phyloP scores from a whole-genome alignment of 2,329 filamentous ascomycete species.

The Diaporthe aspalathi region DNA sequence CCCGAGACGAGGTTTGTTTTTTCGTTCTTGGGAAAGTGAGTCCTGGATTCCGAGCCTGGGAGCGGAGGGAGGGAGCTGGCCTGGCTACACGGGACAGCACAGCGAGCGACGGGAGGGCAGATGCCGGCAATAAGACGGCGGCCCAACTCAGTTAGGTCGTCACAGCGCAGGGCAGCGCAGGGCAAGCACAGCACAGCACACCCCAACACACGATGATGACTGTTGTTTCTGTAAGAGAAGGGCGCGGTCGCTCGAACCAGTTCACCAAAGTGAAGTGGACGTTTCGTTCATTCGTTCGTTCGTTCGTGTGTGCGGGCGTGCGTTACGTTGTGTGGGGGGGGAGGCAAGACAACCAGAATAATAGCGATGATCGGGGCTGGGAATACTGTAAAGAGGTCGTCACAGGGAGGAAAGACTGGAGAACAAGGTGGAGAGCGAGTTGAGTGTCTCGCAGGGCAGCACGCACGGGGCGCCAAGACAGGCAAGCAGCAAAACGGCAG shows the following conservation, averaged over 20 bases:
- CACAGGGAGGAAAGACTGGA: constrained; percentile 41
- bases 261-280: too few relatives aligned
- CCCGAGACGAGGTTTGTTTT: constrained; percentile 4
- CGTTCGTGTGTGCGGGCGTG: too few relatives aligned
- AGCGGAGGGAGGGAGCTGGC: background rate
- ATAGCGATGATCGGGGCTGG: constrained; percentile 26
- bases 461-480: constrained; percentile 29
- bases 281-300: too few relatives aligned
- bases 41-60: background rate
- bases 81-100: constrained; percentile 1
- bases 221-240: too few relatives aligned
- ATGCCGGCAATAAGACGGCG: constrained; percentile 29
- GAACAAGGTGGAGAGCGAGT: constrained; percentile 38
- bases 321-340: background rate
- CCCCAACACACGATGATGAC: too few relatives aligned
- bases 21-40: background rate
- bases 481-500: constrained; percentile 37
- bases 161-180: constrained; percentile 9
- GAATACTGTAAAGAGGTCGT: constrained; percentile 14
- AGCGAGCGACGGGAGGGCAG: background rate
- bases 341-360: background rate
- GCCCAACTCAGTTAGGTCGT: constrained; percentile 23
- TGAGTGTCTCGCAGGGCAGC: constrained; percentile 19
- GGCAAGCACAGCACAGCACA: background rate
- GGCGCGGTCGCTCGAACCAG: too few relatives aligned